Evolutionary conservation across 1,284 basidiomycete genomes (phyloP).

Genomic region (Neolentinus lepideus): DNA sequence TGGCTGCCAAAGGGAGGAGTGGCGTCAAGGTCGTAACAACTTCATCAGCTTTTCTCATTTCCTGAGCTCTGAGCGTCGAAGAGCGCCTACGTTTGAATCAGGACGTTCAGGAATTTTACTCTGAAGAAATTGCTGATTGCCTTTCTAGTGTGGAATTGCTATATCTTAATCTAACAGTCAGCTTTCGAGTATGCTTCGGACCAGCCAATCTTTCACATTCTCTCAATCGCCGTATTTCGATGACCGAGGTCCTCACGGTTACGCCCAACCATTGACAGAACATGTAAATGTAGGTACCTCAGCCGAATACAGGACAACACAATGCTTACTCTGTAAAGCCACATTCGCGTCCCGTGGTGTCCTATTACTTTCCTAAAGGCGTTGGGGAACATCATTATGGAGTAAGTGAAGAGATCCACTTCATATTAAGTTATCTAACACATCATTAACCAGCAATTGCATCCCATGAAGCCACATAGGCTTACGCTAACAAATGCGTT

Average conservation of each 20-base stretch:
- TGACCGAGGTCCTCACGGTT: conserved; percentile 59
- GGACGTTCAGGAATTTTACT: not conserved
- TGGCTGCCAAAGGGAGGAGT: too few species aligned
- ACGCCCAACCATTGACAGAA: conserved; percentile 69
- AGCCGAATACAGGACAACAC: conserved; percentile 1
- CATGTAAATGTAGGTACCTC: conserved; percentile 52
- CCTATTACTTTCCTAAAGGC: conserved; percentile 93
- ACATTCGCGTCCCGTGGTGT: conserved; percentile 84
- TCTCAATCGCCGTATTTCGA: conserved; percentile 66
- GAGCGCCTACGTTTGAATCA: too few species aligned
- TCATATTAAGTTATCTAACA: not conserved
- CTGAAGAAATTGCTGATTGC: too few species aligned
- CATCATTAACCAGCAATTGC: conserved; percentile 63
- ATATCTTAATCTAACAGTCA: too few species aligned
- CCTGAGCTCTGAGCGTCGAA: too few species aligned
- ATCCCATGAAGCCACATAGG: conserved; percentile 98
- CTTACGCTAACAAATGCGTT: conserved; percentile 93
- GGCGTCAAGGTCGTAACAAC: too few species aligned
- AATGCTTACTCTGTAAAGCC: conserved; percentile 36
- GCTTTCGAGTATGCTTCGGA: conserved; percentile 29
- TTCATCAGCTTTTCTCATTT: too few species aligned
- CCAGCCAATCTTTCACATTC: conserved; percentile 52
- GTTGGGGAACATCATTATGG: conserved; percentile 96
- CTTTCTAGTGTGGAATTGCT: too few species aligned
- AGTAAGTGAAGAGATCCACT: conserved; percentile 36